Evolutionary conservation across 148 eudicot genomes (phyloP).

Genomic region (Cornus controversa): DNA sequence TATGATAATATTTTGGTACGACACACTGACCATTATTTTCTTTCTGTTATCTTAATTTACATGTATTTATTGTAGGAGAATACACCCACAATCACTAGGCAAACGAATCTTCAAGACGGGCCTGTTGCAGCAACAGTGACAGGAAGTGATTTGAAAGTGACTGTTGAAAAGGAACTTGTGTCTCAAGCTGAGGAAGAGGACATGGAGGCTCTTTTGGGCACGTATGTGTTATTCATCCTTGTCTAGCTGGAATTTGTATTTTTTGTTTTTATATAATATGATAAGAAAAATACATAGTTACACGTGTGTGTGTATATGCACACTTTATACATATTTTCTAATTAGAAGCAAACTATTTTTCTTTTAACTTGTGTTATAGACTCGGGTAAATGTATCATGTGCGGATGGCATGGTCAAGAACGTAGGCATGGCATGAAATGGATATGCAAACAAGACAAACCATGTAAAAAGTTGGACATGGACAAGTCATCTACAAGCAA

Average conservation of each 20-base stretch:
- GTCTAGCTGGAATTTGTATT: not conserved
- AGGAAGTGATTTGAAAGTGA: slow-evolving; percentile 68
- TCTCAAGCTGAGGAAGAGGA: slow-evolving; percentile 97
- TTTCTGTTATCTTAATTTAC: not conserved
- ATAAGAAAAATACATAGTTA: not conserved
- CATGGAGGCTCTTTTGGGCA: slow-evolving; percentile 96
- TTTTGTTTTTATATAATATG: not conserved
- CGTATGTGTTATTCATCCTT: slow-evolving; percentile 53
- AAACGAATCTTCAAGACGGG: slow-evolving; percentile 57
- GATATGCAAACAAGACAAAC: not conserved
- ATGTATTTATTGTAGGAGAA: slow-evolving; percentile 56
- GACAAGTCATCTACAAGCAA: not conserved
- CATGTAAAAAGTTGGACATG: not conserved
- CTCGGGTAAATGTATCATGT: too few relatives aligned
- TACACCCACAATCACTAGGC: slow-evolving; percentile 50
- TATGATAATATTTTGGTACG: not conserved
- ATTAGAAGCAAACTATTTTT: too few relatives aligned
- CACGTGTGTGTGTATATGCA: not conserved
- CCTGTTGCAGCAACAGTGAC: slow-evolving; percentile 41
- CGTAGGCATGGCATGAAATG: not conserved
- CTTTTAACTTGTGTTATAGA: too few relatives aligned
- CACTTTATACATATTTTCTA: not conserved
- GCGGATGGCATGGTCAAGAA: not conserved
- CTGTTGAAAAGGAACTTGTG: slow-evolving; percentile 93
- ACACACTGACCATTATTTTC: not conserved